These are phyloP conservation scores for Exophiala lecanii-corni DNA, from an alignment of 2,329 filamentous ascomycete species.

Conservation along the genomic window DNA sequence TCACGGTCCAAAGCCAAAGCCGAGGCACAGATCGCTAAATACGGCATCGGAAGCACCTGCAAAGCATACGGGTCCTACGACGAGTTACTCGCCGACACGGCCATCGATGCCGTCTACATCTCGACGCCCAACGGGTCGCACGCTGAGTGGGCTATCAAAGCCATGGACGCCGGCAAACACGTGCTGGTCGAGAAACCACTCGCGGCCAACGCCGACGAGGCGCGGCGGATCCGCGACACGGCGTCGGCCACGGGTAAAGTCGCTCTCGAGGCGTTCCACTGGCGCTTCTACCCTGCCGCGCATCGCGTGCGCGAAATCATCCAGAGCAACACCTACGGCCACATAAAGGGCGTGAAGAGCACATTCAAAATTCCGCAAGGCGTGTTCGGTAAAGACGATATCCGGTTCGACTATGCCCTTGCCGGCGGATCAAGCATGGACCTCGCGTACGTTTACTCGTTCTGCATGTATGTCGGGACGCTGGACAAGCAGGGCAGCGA, in stretches of 20 bases:
- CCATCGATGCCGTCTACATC: constrained; percentile 49
- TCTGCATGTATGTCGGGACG: constrained; percentile 2
- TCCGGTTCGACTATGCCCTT: constrained; percentile 15
- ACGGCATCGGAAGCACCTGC: constrained; percentile 37
- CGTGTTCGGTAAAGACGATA: constrained; percentile 6
- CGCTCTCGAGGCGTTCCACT: constrained; percentile 52
- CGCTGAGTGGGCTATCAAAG: constrained; percentile 45
- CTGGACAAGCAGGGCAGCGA: no score
- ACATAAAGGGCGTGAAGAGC: not conserved
- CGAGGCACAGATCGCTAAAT: constrained; percentile 42
- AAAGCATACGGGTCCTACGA: constrained; percentile 19
- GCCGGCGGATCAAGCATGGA: constrained; percentile 13
- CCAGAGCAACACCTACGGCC: constrained; percentile 5
- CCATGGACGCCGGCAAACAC: constrained; percentile 49
- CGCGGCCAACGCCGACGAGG: constrained; percentile 45
- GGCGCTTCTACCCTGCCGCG: constrained; percentile 49
- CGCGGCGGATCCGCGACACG: constrained; percentile 41
- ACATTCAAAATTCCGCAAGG: not conserved
- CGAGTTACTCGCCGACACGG: constrained; percentile 43
- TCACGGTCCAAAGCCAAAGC: constrained; percentile 48
- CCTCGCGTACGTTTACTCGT: constrained; percentile 12
- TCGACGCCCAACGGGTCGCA: constrained; percentile 51
- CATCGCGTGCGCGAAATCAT: constrained; percentile 35
- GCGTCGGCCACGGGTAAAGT: constrained; percentile 39
- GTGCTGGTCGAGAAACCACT: constrained; percentile 55